Evolutionary conservation across 75 land plant genomes (phyloP), one percentile per base, ranked within the genome.

Genomic region (Isoetes taiwanensis): DNA sequence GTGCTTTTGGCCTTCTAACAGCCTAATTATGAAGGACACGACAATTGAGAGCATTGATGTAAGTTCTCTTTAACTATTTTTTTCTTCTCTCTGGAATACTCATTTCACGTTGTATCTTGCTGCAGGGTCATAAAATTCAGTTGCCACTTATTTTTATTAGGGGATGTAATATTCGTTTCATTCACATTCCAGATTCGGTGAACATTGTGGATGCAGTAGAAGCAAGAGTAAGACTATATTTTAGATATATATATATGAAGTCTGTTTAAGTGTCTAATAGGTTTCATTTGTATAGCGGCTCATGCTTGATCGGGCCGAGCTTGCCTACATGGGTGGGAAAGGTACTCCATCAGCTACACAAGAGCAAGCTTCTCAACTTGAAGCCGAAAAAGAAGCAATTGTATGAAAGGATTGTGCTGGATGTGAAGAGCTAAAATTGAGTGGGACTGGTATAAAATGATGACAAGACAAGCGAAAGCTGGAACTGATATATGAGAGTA

Each of bases 81-180:
- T 58, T 32, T 58, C 27, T 29, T 20, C 20, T 53, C 30, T 8
- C 9, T 25, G 28, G 20, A 28, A 14, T 28, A 20, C 20, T 20
- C 21, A 52, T 52, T 3, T 27, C n/a, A 2, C 4, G 9, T 2
- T 1, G 11, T 30, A 28, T n/a, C 11, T 30, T 52, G 17, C 27
- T 43, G 33, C 58, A 72, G 74, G 74, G 74, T 4, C 19, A 23
- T 2, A 52, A 59, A 70, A 66, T 19, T 26, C 56, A 66, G 39
- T 64, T 72, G 11, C 74, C 64, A 0, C 50, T 72, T 30, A 35
- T 72, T 26, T 72, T 72, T 59, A 20, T 72, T 12, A 71, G 73
- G 31, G 73, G 73, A 16, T 58, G 71, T 54, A 68, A 72, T 27
- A 72, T 72, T 25, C 71, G 74, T 25, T 72, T 72, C 55, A 64